Percentiles rank a stretch among this genome's conserved stretches.
Evolutionary conservation across 169 alveolate genomes (phyloP).

Genomic region (Cryptosporidium tyzzeri): DNA sequence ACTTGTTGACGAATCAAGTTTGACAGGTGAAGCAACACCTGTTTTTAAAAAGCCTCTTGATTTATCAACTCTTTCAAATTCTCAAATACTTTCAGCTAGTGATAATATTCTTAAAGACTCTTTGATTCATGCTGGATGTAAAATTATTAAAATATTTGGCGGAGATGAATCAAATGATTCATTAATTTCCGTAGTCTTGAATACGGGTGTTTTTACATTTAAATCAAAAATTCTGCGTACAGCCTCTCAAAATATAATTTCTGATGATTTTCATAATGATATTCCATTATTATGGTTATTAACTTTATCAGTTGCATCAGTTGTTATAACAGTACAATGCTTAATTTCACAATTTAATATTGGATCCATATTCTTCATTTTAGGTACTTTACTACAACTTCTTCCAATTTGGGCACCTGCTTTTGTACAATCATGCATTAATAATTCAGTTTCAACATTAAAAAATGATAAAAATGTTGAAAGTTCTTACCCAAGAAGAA

Average conservation of each 20-base stretch:
- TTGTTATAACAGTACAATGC: slow-evolving; percentile 21
- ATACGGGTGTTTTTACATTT: slow-evolving; percentile 57
- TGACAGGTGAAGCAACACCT: slow-evolving; percentile 91
- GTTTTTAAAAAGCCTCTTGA: slow-evolving; percentile 84
- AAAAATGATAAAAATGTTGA: neutral
- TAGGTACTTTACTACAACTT: slow-evolving; percentile 66
- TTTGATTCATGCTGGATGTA: slow-evolving; percentile 41
- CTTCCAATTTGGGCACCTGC: slow-evolving; percentile 75
- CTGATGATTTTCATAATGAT: slow-evolving; percentile 43
- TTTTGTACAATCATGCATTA: slow-evolving; percentile 24
- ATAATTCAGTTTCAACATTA: slow-evolving; percentile 6
- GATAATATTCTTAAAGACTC: slow-evolving; percentile 17
- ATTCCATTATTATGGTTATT: slow-evolving; percentile 40
- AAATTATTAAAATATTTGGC: slow-evolving; percentile 7
- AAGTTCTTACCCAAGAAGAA: slow-evolving; percentile 42
- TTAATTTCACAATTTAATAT: slow-evolving; percentile 20
- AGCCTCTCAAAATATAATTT: neutral
- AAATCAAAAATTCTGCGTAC: slow-evolving; percentile 20
- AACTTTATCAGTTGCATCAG: slow-evolving; percentile 1
- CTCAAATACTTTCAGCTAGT: slow-evolving; percentile 1
- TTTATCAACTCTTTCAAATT: slow-evolving; percentile 20
- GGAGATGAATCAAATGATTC: neutral
- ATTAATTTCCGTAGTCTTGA: slow-evolving; percentile 5
- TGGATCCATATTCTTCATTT: slow-evolving; percentile 34
- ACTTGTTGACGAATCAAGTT: slow-evolving; percentile 87